These are phyloP conservation scores for Cruciata laevipes DNA, from an alignment of 257 asterid genomes.

Conservation along the genomic window DNA sequence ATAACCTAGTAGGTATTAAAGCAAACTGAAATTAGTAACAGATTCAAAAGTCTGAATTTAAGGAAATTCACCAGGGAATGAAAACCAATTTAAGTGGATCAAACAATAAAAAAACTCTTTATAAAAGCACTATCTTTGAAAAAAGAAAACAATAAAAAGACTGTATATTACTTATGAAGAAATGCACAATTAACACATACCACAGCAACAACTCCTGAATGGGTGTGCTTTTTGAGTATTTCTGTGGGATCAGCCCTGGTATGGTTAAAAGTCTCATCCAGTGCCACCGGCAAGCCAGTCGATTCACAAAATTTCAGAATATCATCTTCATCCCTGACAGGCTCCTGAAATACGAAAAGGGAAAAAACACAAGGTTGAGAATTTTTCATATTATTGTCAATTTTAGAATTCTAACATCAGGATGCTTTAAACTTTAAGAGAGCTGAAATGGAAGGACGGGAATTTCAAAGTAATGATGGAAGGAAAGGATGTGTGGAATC, in stretches of 20 bases:
- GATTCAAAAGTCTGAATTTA: background rate
- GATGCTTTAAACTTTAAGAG: background rate
- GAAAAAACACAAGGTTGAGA: background rate
- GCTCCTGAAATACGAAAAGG: constrained; percentile 53
- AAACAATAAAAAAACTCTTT: background rate
- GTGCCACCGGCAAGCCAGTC: constrained; percentile 86
- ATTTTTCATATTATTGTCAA: background rate
- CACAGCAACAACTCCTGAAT: constrained; percentile 67
- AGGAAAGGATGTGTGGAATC: background rate
- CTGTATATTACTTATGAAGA: background rate
- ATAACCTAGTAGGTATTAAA: constrained; percentile 50
- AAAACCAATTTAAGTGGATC: background rate
- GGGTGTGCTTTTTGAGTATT: constrained; percentile 57
- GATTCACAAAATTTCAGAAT: constrained; percentile 73
- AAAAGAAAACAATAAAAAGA: background rate
- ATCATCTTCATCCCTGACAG: constrained; percentile 62
- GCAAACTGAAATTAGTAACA: constrained; percentile 5
- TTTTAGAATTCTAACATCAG: background rate
- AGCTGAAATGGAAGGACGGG: background rate
- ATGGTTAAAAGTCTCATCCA: constrained; percentile 77
- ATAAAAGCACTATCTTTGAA: background rate
- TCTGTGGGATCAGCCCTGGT: constrained; percentile 39
- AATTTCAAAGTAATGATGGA: background rate
- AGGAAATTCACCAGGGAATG: background rate
- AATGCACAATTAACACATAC: constrained; percentile 35